Evolutionary conservation across 2,329 filamentous ascomycete genomes (phyloP), one percentile per base, ranked within the genome.

Genomic region (Drechslerella coelobrocha): DNA sequence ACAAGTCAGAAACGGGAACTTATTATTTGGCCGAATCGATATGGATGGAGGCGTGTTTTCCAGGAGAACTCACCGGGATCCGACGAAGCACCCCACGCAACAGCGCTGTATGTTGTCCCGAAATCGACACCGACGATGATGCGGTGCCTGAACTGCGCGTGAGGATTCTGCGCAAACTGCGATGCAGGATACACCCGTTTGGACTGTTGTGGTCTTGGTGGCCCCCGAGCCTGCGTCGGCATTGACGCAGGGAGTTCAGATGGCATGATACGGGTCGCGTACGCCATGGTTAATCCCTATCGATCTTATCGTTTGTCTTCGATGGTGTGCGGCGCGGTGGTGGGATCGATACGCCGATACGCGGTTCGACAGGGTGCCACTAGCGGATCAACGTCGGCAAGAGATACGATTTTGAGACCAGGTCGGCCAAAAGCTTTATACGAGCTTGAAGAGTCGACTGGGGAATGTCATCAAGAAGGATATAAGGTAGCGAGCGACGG

Each of bases 61-160:
- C 43, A 48, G 43, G 47, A 57, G 17, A n/a, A 31, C 66, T 9
- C 23, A 71, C 66, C 66, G 21, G 66, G 66, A 50, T 71, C 66
- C 52, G 66, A 71, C 51, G 66, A 71, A 37, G 52, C 62, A 5
- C 66, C 72, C 73, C 73, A 74, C n/a, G 73, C 73, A 24, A 73
- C 60, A 21, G 73, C 72, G 43, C 71, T 73, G 50, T 73, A 74
- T 12, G 73, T 74, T 17, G 73, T 74, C 41, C 73, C 73, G 63
- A 74, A 74, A 47, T 74, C 73, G 29, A 73, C 60, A 2, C 72
- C 73, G 51, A 74, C 72, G 23, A 74, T 68, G 52, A 74, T 74
- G 6, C 66, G 59, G 48, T 71, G 66, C 37, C 59, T 47, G 26
- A 71, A 71, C 48, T 63, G 59, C 3, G 37, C 53, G 27, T 71